phyloP scores from a whole-genome alignment of 331 rosid genomes.

The Erythrophleum ivorense region DNA sequence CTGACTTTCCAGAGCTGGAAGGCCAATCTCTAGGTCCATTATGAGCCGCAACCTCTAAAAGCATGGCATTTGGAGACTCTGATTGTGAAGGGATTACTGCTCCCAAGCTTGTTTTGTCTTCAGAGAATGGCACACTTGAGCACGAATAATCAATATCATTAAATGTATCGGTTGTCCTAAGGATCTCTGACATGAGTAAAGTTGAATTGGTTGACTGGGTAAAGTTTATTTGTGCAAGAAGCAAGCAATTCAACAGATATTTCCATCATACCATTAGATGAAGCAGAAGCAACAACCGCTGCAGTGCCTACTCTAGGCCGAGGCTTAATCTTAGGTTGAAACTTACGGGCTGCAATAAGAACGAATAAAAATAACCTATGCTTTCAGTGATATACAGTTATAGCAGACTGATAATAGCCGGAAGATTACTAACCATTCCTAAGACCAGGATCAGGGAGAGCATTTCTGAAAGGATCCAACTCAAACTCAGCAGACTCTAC shows the following conservation, averaged over 20 bases:
- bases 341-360: conserved; percentile 47
- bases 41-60: conserved; percentile 33
- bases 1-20: conserved; percentile 44
- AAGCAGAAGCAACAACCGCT: conserved; percentile 37
- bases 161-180: conserved; percentile 10
- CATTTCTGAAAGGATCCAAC: conserved; percentile 42
- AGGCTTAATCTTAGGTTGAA: conserved; percentile 59
- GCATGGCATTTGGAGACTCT: conserved; percentile 46
- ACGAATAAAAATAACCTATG: conserved; percentile 17
- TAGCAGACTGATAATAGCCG: conserved; percentile 4
- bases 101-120: conserved; percentile 39
- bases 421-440: conserved; percentile 41
- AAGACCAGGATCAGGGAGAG: conserved; percentile 37
- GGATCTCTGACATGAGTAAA: conserved; percentile 33
- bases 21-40: conserved; percentile 41
- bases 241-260: conserved; percentile 35
- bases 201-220: conserved; percentile 27
- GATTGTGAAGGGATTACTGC: conserved; percentile 41
- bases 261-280: conserved; percentile 33
- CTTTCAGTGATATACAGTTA: background rate
- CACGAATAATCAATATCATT: conserved; percentile 22
- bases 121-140: conserved; percentile 37
- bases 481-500: conserved; percentile 34
- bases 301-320: conserved; percentile 45
- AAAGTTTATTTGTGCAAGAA: conserved; percentile 29